Conservation (phyloP, 2,329 filamentous ascomycete genomes). For the Beauveria brongniartii region DNA sequence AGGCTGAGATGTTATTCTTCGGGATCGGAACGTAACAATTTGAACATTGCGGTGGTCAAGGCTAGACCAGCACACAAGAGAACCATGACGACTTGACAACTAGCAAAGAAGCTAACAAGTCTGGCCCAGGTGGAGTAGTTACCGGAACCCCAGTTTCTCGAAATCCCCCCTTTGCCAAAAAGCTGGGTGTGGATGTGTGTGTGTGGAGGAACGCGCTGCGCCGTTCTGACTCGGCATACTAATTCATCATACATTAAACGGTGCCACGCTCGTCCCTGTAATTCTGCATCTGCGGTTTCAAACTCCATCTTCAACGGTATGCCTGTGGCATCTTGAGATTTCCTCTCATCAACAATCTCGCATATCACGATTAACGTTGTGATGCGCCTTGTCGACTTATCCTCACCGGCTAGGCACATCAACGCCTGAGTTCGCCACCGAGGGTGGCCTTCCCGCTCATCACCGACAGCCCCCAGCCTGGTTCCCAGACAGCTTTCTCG, state of each 20-base stretch:
- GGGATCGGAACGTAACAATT: too few species aligned
- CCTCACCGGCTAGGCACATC: neutral
- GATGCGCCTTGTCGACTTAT: neutral
- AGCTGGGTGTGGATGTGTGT: slow-evolving; percentile 2
- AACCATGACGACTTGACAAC: neutral
- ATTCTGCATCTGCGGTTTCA: neutral
- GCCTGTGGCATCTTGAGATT: neutral
- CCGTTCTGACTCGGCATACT: neutral
- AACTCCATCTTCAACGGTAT: neutral
- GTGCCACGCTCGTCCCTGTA: neutral
- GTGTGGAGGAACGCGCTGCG: slow-evolving; percentile 1
- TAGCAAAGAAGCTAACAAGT: neutral
- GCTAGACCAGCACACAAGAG: neutral
- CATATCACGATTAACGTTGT: neutral
- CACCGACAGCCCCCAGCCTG: neutral
- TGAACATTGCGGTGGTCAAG: too few species aligned
- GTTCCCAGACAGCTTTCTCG: neutral
- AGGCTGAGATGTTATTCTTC: too few species aligned
- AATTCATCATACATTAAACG: neutral
- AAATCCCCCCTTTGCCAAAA: neutral
- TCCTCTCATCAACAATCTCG: neutral
- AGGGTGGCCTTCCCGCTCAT: neutral
- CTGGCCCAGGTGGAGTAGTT: neutral
- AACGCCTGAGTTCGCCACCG: neutral
- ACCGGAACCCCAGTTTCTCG: neutral